Conservation (phyloP, 139 green algal genomes). For the Marvania coccoides region DNA sequence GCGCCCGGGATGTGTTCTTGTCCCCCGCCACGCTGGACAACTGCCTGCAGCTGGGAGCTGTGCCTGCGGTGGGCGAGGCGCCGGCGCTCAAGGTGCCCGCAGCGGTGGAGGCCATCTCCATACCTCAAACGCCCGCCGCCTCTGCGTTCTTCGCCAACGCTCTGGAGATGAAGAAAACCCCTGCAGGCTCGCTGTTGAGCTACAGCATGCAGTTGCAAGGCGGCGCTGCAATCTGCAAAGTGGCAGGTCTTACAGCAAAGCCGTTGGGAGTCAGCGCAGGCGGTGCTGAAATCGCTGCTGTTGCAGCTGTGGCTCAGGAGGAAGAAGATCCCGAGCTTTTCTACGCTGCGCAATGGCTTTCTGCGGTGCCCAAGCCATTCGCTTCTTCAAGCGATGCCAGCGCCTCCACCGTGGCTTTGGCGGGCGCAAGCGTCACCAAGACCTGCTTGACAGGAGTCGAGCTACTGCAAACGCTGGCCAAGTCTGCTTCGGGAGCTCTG, state of each 20-base stretch:
- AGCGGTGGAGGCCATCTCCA: conserved; percentile 1
- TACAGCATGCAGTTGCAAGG: not conserved
- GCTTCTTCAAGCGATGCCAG: no score
- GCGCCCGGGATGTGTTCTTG: conserved; percentile 12
- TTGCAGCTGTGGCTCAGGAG: not conserved
- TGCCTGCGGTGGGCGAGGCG: not conserved
- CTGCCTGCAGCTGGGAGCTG: conserved; percentile 53
- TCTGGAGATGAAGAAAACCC: not conserved
- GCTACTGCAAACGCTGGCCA: no score
- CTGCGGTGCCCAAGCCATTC: no score
- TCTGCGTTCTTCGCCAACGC: not conserved
- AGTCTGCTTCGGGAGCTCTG: no score
- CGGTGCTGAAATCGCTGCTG: not conserved
- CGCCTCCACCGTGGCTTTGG: no score
- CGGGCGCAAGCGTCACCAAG: no score
- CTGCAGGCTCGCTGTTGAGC: not conserved
- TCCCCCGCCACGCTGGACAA: conserved; percentile 50
- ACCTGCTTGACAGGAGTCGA: no score
- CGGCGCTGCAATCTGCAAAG: not conserved
- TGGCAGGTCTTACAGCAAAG: conserved; percentile 13
- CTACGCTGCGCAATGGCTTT: no score
- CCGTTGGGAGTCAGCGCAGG: not conserved
- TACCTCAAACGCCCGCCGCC: not conserved
- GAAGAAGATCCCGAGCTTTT: no score
- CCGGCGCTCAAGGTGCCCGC: conserved; percentile 19